A percentile compares a stretch with the other conserved stretches of the same genome.
These are phyloP conservation scores for Verbascum thapsus DNA, from an alignment of 257 asterid genomes.

Conservation along the genomic window DNA sequence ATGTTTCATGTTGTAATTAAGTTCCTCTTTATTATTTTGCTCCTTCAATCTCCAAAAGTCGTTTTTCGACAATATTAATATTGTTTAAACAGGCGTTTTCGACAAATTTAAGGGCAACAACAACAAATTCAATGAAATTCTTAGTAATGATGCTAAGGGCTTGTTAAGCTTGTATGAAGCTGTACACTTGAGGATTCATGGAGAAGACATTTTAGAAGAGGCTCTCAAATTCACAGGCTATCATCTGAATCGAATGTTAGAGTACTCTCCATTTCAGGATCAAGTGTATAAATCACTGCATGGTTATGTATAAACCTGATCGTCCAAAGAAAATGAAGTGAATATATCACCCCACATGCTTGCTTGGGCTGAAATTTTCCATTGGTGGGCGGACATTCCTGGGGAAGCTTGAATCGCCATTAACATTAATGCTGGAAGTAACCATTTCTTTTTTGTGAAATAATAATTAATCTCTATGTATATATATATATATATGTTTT, in stretches of 20 bases:
- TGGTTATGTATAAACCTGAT: conserved; percentile 6
- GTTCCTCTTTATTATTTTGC: too few species aligned
- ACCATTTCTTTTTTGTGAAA: neutral
- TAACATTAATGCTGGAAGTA: neutral
- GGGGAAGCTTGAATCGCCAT: neutral
- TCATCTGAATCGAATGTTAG: conserved; percentile 7
- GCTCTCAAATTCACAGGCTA: conserved; percentile 19
- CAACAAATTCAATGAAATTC: too few species aligned
- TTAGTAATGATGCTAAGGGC: too few species aligned
- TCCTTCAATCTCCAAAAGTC: too few species aligned
- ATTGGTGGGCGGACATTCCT: conserved; percentile 19
- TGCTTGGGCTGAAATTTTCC: conserved; percentile 8
- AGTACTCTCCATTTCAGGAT: conserved; percentile 1
- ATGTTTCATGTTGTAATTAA: too few species aligned
- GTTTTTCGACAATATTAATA: too few species aligned
- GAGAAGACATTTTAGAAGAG: neutral
- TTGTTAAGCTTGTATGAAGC: too few species aligned
- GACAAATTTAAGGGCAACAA: too few species aligned
- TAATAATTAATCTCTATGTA: neutral
- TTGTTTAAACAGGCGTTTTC: too few species aligned
- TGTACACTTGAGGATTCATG: too few species aligned
- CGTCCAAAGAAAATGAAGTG: neutral
- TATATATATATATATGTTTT: neutral
- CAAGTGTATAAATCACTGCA: neutral
- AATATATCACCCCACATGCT: conserved; percentile 29